Conservation (phyloP, 345 rosid species). For the Rhizophora apiculata region DNA sequence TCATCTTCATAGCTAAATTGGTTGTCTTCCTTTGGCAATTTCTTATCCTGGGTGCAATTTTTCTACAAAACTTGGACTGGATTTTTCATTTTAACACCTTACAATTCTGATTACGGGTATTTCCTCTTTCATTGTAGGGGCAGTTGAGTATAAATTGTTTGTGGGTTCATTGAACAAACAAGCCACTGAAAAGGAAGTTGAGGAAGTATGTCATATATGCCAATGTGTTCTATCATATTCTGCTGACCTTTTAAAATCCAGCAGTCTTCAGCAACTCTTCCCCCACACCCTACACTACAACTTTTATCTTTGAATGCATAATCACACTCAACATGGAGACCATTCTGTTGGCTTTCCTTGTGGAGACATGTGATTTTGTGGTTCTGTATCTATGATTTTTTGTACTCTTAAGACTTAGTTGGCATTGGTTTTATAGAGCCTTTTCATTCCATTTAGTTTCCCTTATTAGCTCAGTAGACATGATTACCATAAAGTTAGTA, state of each 20-base stretch:
- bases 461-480: not conserved
- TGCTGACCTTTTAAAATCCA: constrained; percentile 9
- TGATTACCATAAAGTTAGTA: constrained; percentile 4
- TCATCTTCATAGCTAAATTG: not conserved
- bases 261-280: not conserved
- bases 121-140: constrained; percentile 46
- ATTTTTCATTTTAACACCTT: not conserved
- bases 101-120: constrained; percentile 17
- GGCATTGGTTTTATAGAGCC: not conserved
- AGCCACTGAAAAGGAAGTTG: constrained; percentile 91
- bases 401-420: not conserved
- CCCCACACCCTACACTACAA: not conserved
- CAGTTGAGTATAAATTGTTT: constrained; percentile 87
- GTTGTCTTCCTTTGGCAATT: not conserved
- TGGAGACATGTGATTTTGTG: not conserved
- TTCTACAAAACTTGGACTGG: not conserved
- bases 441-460: not conserved
- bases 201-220: constrained; percentile 56
- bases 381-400: not conserved
- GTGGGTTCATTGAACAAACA: constrained; percentile 93
- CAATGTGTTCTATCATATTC: constrained; percentile 8
- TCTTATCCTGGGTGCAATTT: not conserved
- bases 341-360: not conserved
- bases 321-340: too few species aligned
- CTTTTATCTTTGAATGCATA: not conserved